Conservation (phyloP, 306 rosid species). For the Prunus davidiana region DNA sequence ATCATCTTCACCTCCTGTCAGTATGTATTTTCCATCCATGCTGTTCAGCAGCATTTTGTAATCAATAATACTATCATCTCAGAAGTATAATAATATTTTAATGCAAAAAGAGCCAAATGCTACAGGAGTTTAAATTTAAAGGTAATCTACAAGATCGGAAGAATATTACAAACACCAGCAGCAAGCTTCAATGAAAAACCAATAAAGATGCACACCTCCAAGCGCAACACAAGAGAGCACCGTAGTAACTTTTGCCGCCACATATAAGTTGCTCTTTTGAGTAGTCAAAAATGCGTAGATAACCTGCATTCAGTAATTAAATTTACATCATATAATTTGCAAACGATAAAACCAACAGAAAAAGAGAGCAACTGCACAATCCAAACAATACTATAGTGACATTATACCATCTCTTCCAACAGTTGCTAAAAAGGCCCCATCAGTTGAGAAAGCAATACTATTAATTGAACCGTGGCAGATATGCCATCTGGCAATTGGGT, state of each 20-base stretch:
- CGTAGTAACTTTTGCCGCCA: constrained; percentile 97
- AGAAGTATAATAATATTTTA: constrained; percentile 1
- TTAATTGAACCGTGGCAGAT: constrained; percentile 88
- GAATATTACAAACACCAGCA: constrained; percentile 7
- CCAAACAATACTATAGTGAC: constrained; percentile 16
- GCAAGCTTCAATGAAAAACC: constrained; percentile 20
- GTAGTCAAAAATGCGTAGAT: constrained; percentile 91
- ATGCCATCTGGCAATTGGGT: constrained; percentile 97
- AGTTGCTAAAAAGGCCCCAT: constrained; percentile 77
- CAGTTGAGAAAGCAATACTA: constrained; percentile 77
- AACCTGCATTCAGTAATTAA: constrained; percentile 52
- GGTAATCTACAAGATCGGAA: constrained; percentile 15
- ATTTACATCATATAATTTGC: constrained; percentile 16
- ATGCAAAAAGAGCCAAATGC: neutral
- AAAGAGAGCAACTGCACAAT: neutral
- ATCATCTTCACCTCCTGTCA: constrained; percentile 99
- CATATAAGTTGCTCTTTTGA: constrained; percentile 81
- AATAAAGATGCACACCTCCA: constrained; percentile 68
- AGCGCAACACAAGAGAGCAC: constrained; percentile 92
- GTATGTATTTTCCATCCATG: constrained; percentile 86
- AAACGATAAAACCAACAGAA: neutral
- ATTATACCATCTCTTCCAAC: constrained; percentile 92
- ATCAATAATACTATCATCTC: constrained; percentile 13
- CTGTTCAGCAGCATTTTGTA: constrained; percentile 37
- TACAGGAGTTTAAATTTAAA: neutral